phyloP scores from a whole-genome alignment of 345 rosid genomes.

The Syzygium jambos region DNA sequence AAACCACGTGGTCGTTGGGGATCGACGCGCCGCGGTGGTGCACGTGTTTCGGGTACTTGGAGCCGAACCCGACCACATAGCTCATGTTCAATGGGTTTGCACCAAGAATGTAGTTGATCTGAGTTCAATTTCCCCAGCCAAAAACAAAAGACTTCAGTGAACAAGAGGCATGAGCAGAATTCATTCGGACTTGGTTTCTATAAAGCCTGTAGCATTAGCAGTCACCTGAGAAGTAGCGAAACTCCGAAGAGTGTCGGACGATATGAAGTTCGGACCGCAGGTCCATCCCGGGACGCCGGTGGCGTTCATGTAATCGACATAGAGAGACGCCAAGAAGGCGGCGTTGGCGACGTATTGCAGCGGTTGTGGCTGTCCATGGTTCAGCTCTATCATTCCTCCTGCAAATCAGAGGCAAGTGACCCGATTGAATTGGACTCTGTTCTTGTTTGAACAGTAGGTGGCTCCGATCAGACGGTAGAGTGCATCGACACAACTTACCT shows the following conservation, averaged over 20 bases:
- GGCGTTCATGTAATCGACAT: constrained; percentile 65
- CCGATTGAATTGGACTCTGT: neutral
- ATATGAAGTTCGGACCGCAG: constrained; percentile 45
- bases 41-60: constrained; percentile 59
- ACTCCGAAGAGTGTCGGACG: constrained; percentile 20
- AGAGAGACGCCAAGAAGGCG: constrained; percentile 70
- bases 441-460: neutral
- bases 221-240: constrained; percentile 71
- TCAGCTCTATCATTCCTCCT: constrained; percentile 66
- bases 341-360: constrained; percentile 64
- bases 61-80: constrained; percentile 71
- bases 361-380: constrained; percentile 46
- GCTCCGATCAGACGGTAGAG: neutral
- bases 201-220: neutral
- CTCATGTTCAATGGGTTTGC: constrained; percentile 80
- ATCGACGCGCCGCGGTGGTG: constrained; percentile 83
- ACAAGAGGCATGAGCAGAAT: neutral
- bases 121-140: neutral
- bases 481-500: constrained; percentile 21
- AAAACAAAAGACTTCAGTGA: neutral
- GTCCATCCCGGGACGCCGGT: constrained; percentile 53
- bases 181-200: neutral
- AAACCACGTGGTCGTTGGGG: constrained; percentile 36
- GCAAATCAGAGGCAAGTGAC: neutral
- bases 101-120: constrained; percentile 79